phyloP scores from a whole-genome alignment of 2,329 filamentous ascomycete genomes.

The Trichoderma sp. region DNA sequence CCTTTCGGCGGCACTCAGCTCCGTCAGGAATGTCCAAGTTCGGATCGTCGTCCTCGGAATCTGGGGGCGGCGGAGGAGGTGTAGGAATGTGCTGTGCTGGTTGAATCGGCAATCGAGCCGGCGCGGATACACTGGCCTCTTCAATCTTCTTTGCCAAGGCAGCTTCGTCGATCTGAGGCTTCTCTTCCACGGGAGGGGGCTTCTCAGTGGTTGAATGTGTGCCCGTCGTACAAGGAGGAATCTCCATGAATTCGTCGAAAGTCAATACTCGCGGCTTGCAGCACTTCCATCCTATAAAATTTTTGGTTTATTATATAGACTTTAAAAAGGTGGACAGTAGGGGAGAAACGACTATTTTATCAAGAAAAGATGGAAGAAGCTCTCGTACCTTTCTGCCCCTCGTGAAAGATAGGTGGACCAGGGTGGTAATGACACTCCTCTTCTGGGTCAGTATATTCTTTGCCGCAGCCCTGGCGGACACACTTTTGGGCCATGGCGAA shows the following conservation, averaged over 20 bases:
- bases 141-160: conserved; percentile 51
- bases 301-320: not conserved
- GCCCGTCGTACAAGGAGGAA: conserved; percentile 88
- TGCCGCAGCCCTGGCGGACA: conserved; percentile 94
- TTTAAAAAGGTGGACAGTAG: too few relatives aligned
- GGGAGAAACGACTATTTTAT: not conserved
- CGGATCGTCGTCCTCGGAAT: conserved; percentile 87
- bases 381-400: conserved; percentile 88
- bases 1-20: conserved; percentile 74
- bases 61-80: conserved; percentile 63
- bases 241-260: conserved; percentile 96
- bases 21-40: conserved; percentile 71
- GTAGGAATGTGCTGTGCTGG: conserved; percentile 51
- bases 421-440: conserved; percentile 92
- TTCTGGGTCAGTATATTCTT: conserved; percentile 76
- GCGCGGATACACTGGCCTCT: conserved; percentile 47
- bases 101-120: conserved; percentile 44
- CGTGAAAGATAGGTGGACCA: conserved; percentile 91
- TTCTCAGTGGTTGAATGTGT: conserved; percentile 86
- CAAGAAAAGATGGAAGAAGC: not conserved
- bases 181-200: conserved; percentile 63
- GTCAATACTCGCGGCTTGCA: conserved; percentile 96
- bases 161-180: conserved; percentile 46
- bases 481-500: conserved; percentile 77
- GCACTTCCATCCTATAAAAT: conserved; percentile 87